phyloP scores from a whole-genome alignment of 2,329 filamentous ascomycete genomes.

The Neofusicoccum laricinum region DNA sequence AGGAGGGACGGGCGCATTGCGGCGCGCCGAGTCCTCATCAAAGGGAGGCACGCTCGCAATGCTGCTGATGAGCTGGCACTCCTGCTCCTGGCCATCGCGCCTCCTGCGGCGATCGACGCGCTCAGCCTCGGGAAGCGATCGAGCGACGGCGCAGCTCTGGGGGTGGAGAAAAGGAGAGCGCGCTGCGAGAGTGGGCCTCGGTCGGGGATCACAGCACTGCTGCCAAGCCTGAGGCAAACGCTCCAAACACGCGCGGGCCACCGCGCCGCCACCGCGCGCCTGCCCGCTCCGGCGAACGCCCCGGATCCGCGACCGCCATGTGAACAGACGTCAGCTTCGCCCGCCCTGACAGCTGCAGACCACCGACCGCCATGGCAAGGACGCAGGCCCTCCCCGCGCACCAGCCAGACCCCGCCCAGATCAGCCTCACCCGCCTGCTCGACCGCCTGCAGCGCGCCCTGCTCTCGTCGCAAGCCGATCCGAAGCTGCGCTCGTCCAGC shows the following conservation, averaged over 20 bases:
- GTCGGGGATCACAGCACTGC: not conserved
- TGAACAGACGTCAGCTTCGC: not conserved
- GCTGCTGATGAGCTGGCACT: conserved; percentile 2
- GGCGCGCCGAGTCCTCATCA: conserved; percentile 4
- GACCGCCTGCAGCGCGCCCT: conserved; percentile 64
- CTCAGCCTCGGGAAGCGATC: not conserved
- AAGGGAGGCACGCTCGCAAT: conserved; percentile 2
- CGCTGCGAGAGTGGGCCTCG: not conserved
- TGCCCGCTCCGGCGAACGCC: too few species aligned
- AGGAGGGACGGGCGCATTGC: conserved; percentile 3
- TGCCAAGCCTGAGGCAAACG: not conserved
- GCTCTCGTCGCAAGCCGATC: conserved; percentile 59
- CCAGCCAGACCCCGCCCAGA: conserved; percentile 22
- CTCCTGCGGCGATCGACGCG: conserved; percentile 1
- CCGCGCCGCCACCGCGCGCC: too few species aligned
- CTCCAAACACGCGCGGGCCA: not conserved
- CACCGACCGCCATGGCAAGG: not conserved
- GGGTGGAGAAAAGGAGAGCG: not conserved
- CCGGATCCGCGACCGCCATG: too few species aligned
- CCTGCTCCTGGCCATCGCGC: not conserved
- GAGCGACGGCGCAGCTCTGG: conserved; percentile 7
- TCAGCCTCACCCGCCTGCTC: conserved; percentile 63
- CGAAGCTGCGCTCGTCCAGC: conserved; percentile 58
- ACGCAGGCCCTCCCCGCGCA: conserved; percentile 6
- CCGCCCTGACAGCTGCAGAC: not conserved